A percentile compares a stretch with the other conserved stretches of the same genome.
Evolutionary conservation across 805 yeast species (phyloP).

Genomic region (Kregervanrija delftensis): DNA sequence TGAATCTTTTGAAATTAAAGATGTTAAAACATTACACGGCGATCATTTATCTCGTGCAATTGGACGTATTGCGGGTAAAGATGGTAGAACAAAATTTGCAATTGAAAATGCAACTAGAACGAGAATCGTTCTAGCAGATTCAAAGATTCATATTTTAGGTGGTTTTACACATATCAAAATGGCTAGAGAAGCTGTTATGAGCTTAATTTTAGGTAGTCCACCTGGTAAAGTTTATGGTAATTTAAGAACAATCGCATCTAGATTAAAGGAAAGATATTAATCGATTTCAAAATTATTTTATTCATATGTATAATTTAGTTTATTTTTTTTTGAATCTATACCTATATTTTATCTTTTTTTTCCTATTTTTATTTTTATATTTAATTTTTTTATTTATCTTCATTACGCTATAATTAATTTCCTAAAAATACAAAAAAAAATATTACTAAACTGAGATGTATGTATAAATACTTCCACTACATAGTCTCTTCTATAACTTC

Average conservation of each 20-base stretch:
- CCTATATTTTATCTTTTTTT: neutral
- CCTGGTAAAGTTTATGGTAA: constrained; percentile 98
- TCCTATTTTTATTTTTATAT: neutral
- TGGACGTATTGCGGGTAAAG: constrained; percentile 99
- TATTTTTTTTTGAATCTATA: neutral
- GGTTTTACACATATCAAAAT: constrained; percentile 95
- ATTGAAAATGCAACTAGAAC: constrained; percentile 98
- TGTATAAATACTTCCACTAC: neutral
- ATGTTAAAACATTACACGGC: constrained; percentile 90
- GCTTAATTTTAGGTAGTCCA: constrained; percentile 92
- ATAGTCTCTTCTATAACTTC: constrained; percentile 24
- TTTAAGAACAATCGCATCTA: constrained; percentile 90
- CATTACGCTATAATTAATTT: neutral
- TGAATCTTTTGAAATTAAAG: constrained; percentile 95
- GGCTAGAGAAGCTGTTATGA: constrained; percentile 97
- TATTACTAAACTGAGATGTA: neutral
- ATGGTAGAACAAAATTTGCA: constrained; percentile 97
- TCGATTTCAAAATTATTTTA: neutral
- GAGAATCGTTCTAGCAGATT: constrained; percentile 93
- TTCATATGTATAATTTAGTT: neutral
- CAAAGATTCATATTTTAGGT: constrained; percentile 93
- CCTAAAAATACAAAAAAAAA: neutral
- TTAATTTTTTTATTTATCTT: neutral
- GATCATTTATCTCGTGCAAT: constrained; percentile 98
- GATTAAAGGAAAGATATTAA: constrained; percentile 92